Percentiles rank a stretch among this genome's conserved stretches.
Conservation (phyloP, 306 rosid genomes). For the Cicer arietinum region DNA sequence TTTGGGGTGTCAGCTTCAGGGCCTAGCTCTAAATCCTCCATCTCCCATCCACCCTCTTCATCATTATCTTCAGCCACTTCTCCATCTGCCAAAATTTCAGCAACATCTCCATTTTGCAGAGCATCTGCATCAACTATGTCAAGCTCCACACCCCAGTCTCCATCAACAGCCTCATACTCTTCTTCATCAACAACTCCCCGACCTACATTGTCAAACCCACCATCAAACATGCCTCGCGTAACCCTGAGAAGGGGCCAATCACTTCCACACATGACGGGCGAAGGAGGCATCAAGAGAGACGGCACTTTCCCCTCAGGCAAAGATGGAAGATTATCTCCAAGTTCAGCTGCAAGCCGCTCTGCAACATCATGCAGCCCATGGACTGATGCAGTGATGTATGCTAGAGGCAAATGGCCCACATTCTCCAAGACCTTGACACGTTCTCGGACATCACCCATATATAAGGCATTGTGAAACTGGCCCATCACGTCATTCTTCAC, state of each 20-base stretch:
- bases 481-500: slow-evolving; percentile 98
- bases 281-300: slow-evolving; percentile 75
- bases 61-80: slow-evolving; percentile 77
- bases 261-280: slow-evolving; percentile 77
- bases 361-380: slow-evolving; percentile 87
- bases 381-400: slow-evolving; percentile 78
- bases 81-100: slow-evolving; percentile 67
- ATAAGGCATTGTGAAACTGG: slow-evolving; percentile 92
- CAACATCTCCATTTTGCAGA: slow-evolving; percentile 67
- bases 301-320: slow-evolving; percentile 78
- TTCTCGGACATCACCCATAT: slow-evolving; percentile 82
- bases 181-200: slow-evolving; percentile 60
- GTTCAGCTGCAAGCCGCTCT: slow-evolving; percentile 74
- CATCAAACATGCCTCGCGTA: slow-evolving; percentile 83
- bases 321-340: slow-evolving; percentile 83
- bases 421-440: slow-evolving; percentile 88
- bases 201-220: slow-evolving; percentile 69
- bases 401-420: slow-evolving; percentile 91
- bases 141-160: slow-evolving; percentile 81
- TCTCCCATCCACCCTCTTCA: slow-evolving; percentile 93
- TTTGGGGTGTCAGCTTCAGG: slow-evolving; percentile 82
- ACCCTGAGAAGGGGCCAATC: slow-evolving; percentile 98
- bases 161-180: slow-evolving; percentile 76
- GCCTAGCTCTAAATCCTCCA: slow-evolving; percentile 88
- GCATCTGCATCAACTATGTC: slow-evolving; percentile 75